phyloP scores from a whole-genome alignment of 2,329 filamentous ascomycete species.

The Alternaria ethzedia region DNA sequence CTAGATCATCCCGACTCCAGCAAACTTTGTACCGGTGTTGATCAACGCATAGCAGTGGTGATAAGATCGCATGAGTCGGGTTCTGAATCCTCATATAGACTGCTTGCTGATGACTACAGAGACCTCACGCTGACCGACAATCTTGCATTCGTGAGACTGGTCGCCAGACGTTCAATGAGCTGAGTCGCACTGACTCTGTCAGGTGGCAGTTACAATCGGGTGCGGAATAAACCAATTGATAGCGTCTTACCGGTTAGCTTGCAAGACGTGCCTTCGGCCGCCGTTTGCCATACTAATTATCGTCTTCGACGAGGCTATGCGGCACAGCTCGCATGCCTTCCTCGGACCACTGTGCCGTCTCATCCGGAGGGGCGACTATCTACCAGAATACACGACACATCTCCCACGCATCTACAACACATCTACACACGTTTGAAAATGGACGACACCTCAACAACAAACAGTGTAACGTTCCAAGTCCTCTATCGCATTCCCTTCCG shows the following conservation, averaged over 20 bases:
- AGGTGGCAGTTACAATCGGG: background rate
- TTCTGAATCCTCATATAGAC: background rate
- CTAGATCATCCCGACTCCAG: background rate
- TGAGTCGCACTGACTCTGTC: background rate
- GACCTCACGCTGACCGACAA: background rate
- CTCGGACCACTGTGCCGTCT: background rate
- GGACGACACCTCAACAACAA: background rate
- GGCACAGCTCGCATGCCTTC: background rate
- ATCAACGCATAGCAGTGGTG: background rate
- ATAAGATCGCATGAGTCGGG: background rate
- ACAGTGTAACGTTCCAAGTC: background rate
- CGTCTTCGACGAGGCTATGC: background rate
- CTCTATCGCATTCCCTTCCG: background rate
- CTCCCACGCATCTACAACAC: background rate
- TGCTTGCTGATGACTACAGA: background rate
- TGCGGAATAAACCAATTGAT: background rate
- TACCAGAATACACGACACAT: background rate
- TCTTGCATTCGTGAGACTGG: background rate
- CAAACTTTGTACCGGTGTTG: background rate
- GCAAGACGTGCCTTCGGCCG: background rate
- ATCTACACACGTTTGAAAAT: background rate
- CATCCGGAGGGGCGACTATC: background rate
- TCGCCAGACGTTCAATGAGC: background rate
- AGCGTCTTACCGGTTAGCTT: background rate
- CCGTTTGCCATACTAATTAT: rapidly evolving